Percentiles rank a stretch among this genome's conserved stretches.
Evolutionary conservation across 1,139 yeast species (phyloP).

Genomic region (Zygoascus meyerae): DNA sequence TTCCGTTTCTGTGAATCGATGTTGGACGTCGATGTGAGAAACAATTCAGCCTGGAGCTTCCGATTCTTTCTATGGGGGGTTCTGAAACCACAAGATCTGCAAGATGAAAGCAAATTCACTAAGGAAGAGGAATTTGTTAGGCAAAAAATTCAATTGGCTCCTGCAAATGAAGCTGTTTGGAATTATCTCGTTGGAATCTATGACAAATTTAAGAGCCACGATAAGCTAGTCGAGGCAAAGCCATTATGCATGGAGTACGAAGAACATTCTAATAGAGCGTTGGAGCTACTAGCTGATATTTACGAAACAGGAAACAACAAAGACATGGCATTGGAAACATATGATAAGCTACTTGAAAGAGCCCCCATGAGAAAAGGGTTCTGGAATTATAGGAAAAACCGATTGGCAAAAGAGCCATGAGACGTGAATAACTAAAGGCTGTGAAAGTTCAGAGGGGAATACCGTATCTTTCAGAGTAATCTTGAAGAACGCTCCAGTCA

Average conservation of each 20-base stretch:
- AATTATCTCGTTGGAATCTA: slow-evolving; percentile 64
- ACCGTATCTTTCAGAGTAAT: slow-evolving; percentile 24
- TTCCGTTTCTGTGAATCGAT: slow-evolving; percentile 46
- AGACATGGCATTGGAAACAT: slow-evolving; percentile 40
- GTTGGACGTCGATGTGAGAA: slow-evolving; percentile 61
- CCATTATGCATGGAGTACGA: slow-evolving; percentile 42
- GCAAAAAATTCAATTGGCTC: slow-evolving; percentile 48
- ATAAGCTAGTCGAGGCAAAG: slow-evolving; percentile 36
- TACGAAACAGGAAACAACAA: slow-evolving; percentile 33
- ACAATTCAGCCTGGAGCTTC: slow-evolving; percentile 94
- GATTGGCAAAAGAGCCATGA: slow-evolving; percentile 5
- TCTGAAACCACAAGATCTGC: slow-evolving; percentile 13
- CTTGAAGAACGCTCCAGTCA: slow-evolving; percentile 26
- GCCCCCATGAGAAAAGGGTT: slow-evolving; percentile 66
- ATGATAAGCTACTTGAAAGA: slow-evolving; percentile 46
- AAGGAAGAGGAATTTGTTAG: slow-evolving; percentile 46
- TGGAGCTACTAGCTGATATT: slow-evolving; percentile 57
- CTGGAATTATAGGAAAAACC: slow-evolving; percentile 43
- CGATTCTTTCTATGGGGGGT: slow-evolving; percentile 50
- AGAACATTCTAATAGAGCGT: slow-evolving; percentile 55
- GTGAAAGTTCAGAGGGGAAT: slow-evolving; percentile 12
- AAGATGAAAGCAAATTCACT: slow-evolving; percentile 23
- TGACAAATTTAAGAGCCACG: slow-evolving; percentile 33
- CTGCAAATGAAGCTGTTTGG: slow-evolving; percentile 89
- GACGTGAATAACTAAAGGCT: not conserved